phyloP scores from a whole-genome alignment of 2,329 filamentous ascomycete species.

The Neonectria neomacrospora region DNA sequence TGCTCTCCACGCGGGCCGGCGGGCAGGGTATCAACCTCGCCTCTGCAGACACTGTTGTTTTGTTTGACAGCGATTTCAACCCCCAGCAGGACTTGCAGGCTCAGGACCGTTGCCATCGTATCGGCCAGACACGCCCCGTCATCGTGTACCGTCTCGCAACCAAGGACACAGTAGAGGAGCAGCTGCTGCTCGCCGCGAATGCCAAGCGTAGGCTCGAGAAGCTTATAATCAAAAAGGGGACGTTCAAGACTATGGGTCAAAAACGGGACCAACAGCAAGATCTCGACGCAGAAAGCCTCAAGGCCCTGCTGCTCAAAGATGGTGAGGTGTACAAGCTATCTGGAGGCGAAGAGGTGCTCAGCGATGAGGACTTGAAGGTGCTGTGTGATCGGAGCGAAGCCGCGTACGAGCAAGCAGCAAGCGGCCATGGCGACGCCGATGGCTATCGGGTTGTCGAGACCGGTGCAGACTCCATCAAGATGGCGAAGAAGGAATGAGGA shows the following conservation, averaged over 20 bases:
- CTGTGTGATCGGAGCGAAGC: slow-evolving; percentile 79
- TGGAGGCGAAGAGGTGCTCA: slow-evolving; percentile 74
- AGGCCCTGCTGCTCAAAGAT: slow-evolving; percentile 74
- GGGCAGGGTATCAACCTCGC: slow-evolving; percentile 96
- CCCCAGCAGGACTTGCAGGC: slow-evolving; percentile 97
- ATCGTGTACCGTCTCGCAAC: slow-evolving; percentile 95
- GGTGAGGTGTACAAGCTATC: slow-evolving; percentile 72
- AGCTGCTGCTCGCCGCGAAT: slow-evolving; percentile 85
- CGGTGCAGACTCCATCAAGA: slow-evolving; percentile 63
- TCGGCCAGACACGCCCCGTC: slow-evolving; percentile 91
- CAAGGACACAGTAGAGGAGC: slow-evolving; percentile 91
- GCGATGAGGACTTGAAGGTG: slow-evolving; percentile 78
- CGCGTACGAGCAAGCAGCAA: slow-evolving; percentile 77
- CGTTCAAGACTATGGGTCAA: slow-evolving; percentile 76
- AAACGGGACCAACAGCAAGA: slow-evolving; percentile 65
- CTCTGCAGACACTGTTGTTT: slow-evolving; percentile 88
- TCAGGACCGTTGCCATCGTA: slow-evolving; percentile 93
- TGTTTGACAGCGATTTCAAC: slow-evolving; percentile 93
- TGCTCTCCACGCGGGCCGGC: slow-evolving; percentile 90
- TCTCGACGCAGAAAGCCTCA: slow-evolving; percentile 70
- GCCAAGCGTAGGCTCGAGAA: slow-evolving; percentile 93
- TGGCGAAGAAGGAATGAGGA: slow-evolving; percentile 44
- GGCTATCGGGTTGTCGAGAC: slow-evolving; percentile 85
- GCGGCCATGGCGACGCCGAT: slow-evolving; percentile 77
- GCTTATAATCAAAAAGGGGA: slow-evolving; percentile 93